Base-by-base conservation (phyloP, 805 yeast species). In the Danielia reshetovae region DNA sequence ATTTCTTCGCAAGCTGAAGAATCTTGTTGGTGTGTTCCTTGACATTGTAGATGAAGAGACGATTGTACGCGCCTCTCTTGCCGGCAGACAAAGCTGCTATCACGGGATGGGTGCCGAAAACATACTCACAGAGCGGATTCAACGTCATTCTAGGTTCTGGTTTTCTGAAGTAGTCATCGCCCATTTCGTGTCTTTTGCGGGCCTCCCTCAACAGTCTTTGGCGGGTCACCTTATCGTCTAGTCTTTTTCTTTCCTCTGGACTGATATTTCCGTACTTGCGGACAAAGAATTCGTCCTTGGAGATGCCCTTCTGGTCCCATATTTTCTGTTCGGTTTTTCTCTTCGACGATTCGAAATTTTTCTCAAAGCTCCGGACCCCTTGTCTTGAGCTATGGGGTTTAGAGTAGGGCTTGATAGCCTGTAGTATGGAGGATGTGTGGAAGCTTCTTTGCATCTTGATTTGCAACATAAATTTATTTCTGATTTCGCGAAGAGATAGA, bases 61-160 rank as follows among this genome's bases (percentile, higher is more conserved):
- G 69, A 24, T 74, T 71, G 53, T 70, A 74, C 33, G 68, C 69
- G 10, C 57, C 64, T 43, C 95, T 70, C 36, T 72, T 74, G 16
- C 66, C 61, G 7, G 80, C 72, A 14, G 60, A 54, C 38, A 88
- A 61, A 0, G 87, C 95, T 1, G 95, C 81, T 11, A 70, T 44
- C 2, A 88, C 90, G 0, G 94, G 64, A 36, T 83, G 80, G 0
- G 81, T 77, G 7, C 96, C 96, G 51, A 72, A 86, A 3, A 87
- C 59, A 51, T 80, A 81, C 51, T 87, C 95, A 31, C 71, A 57
- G 23, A 77, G 52, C 0, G 83, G 80, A 34, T 72, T 70, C 21
- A 46, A 34, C 25, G 38, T 38, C 17, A 36, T 25, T 21, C 39
- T 35, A n/a, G 35, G 30, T 7, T 32, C 40, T 5, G 34, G 29